These are phyloP conservation scores for Citrus australasica DNA, from an alignment of 345 rosid species.

Conservation along the genomic window DNA sequence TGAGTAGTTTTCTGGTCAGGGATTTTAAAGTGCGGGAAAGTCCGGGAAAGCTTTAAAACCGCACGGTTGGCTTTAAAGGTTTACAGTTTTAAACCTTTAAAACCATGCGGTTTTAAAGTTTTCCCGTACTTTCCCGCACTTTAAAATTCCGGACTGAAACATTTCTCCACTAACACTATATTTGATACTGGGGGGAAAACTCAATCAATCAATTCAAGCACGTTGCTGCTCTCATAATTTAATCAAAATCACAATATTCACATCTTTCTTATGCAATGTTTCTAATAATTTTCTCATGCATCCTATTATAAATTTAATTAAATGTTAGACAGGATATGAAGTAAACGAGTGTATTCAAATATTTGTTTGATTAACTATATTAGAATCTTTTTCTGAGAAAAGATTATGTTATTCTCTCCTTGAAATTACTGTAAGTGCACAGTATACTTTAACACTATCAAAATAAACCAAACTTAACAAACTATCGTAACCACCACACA, in stretches of 20 bases:
- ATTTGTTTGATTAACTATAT: neutral
- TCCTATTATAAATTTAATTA: neutral
- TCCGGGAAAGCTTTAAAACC: too few species aligned
- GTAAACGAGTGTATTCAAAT: neutral
- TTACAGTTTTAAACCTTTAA: too few species aligned
- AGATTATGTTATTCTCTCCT: neutral
- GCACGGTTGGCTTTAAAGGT: too few species aligned
- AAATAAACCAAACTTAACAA: neutral
- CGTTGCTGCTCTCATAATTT: neutral
- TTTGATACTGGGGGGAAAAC: neutral
- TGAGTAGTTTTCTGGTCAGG: too few species aligned
- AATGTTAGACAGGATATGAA: neutral
- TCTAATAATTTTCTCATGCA: neutral
- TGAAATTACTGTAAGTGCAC: neutral
- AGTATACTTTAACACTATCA: neutral
- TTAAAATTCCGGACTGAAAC: too few species aligned
- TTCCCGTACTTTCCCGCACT: too few species aligned
- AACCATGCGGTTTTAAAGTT: too few species aligned
- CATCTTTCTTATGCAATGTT: neutral
- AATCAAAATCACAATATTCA: neutral
- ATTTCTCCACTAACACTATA: neutral
- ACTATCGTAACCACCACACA: neutral
- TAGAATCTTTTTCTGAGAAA: neutral
- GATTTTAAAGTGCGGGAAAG: too few species aligned
- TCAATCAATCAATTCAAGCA: neutral